Base-by-base conservation (phyloP, 2,329 filamentous ascomycete genomes). In the Aspergillus sp. region DNA sequence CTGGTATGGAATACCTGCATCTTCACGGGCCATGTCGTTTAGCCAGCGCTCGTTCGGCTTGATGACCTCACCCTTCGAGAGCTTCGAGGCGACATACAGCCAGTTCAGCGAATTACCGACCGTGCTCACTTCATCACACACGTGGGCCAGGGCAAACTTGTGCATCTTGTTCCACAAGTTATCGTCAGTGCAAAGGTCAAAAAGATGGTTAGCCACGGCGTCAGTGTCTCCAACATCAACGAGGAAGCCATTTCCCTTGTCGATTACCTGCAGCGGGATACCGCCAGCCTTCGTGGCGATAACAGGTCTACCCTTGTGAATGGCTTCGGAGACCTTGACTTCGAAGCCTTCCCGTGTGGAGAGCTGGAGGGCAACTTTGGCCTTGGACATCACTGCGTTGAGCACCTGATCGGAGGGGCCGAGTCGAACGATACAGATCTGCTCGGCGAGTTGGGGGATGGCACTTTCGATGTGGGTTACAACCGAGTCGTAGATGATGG, bases 321-420 rank as follows among this genome's bases (percentile, higher is more conserved):
- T 80, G 1, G 89, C 90, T 74, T 95, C 91, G 0, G 88, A 91
- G 5, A 95, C 90, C 74, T 95, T 95, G 66, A 95, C 88, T 73
- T 95, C 90, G 66, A 95, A 95, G 0, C 90, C 90, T 70, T 95
- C 90, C 37, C 89, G 84, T 0, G 88, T 92, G 3, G 89, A 93
- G 6, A 95, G 84, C 73, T 95, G 90, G 7, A 95, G 82, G 0
- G 88, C 88, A 7, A 92, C 84, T 56, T 87, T 84, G 0, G 89
- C 87, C 50, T 88, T 87, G 39, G 87, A 86, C 60, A 95, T 82
- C 43, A 95, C 78, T 0, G 86, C 85, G 72, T 95, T 93, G 66
- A 95, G 84, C 19, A 92, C 81, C 73, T 95, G 90, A 66, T 95
- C 90, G 11, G 87, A 90, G 27, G 90, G 88, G 0, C 88, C 86